Evolutionary conservation across 805 yeast genomes (phyloP).

Genomic region (Candida jianshihensis): DNA sequence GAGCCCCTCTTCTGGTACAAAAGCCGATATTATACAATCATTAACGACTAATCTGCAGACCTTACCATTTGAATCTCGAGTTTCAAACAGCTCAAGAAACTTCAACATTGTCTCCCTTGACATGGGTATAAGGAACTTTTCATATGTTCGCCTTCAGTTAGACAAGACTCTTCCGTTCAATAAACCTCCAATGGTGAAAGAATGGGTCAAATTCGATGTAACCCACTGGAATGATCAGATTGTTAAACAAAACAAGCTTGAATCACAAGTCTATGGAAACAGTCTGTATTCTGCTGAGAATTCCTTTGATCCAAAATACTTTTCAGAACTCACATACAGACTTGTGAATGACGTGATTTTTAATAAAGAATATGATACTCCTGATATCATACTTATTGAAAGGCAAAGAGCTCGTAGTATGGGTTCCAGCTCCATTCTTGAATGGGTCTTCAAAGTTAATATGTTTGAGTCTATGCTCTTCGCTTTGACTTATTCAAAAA

Average conservation of each 20-base stretch:
- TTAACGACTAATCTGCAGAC: conserved; percentile 3
- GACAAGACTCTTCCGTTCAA: conserved; percentile 16
- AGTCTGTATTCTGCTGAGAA: too few relatives aligned
- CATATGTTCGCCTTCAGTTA: conserved; percentile 23
- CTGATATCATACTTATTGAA: conserved; percentile 44
- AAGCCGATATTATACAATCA: conserved; percentile 6
- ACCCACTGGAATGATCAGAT: conserved; percentile 11
- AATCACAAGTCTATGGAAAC: neutral
- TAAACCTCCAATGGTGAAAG: conserved; percentile 20
- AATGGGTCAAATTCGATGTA: conserved; percentile 30
- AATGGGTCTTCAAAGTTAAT: conserved; percentile 45
- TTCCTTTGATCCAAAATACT: conserved; percentile 20
- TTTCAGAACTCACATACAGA: conserved; percentile 17
- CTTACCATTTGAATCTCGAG: conserved; percentile 8
- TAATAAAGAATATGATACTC: conserved; percentile 14
- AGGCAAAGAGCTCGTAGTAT: conserved; percentile 47
- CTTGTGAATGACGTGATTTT: conserved; percentile 23
- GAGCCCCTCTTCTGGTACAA: conserved; percentile 10
- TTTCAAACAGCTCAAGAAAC: conserved; percentile 14
- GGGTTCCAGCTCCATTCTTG: conserved; percentile 40
- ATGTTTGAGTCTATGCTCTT: conserved; percentile 45
- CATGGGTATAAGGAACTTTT: conserved; percentile 32
- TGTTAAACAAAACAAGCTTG: too few relatives aligned
- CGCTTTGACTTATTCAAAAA: conserved; percentile 18
- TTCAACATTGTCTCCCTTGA: conserved; percentile 28